Base-by-base conservation (phyloP, 2,329 filamentous ascomycete genomes). In the Trichoderma atrobrunneum region DNA sequence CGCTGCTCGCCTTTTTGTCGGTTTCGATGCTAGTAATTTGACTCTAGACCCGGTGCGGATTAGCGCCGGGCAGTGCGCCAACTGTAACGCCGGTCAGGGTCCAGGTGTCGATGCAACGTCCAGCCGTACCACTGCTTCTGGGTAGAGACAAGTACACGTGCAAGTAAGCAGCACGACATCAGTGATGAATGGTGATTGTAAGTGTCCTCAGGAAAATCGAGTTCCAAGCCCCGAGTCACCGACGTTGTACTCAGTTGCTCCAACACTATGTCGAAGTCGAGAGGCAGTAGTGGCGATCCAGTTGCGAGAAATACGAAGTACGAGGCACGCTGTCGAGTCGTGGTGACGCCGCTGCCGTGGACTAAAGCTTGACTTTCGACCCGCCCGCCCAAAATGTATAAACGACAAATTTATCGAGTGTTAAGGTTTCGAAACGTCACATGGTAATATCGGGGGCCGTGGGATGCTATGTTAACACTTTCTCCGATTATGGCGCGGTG, bases 391-490 rank as follows among this genome's bases (percentile, higher is more conserved):
- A 26, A 43, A 51, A 51, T 24, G 21, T 63, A 54, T 32, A 36
- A 57, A n/a, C 30, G 54, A 57, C 26, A 28, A 6, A 18, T 57
- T n/a, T 7, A 30, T 39, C 14, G 5, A 14, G n/a, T n/a, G 11
- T 62, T 36, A 61, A 62, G 57, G 57, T 70, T 70, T 70, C 39
- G 57, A 70, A 70, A 34, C 39, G n/a, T 67, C 57, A 61, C 57
- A 70, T 54, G 26, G 36, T 26, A 48, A 60, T 60, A 60, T 59
- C 24, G 65, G 56, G 54, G 54, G n/a, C 34, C 28, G 8, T 12
- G 26, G 54, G 36, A 60, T 21, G 54, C 26, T 68, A 28, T 18
- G n/a, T 43, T n/a, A 36, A 51, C 18, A 36, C 48, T 48, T 21
- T 28, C 65, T 60, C 65, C 54, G n/a, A 69, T 34, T 14, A 54